Evolutionary conservation across 2,329 filamentous ascomycete species (phyloP), one percentile per base, ranked within the genome.

Genomic region (Clonostachys sp.): DNA sequence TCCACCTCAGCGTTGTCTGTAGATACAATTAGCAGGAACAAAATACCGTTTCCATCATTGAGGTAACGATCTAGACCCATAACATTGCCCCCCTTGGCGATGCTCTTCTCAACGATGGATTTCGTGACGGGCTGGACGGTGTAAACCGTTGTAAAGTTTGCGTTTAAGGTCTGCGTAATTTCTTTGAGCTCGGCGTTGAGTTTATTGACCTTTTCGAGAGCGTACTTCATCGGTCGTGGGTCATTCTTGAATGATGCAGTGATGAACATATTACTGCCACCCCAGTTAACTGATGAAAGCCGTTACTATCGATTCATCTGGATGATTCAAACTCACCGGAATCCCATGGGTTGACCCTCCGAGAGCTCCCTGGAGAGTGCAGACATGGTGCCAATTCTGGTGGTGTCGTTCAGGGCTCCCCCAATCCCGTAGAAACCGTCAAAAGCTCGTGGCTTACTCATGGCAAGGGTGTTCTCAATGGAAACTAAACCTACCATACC

Each of bases 241-340:
- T 69, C 61, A 47, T 69, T 70, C 45, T 66, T 62, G 51, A 68
- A 62, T 0, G 61, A 54, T 9, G 57, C 47, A 0, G 66, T 65
- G 51, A 64, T 67, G 67, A 68, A 71, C 2, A 58, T 56, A 41
- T 65, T 62, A 39, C 58, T 62, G 36, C 17, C 36, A 39, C 7
- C 12, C 36, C 36, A 12, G 42, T 50, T 8, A 18, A 9, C 17
- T 3, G 12, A 20, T 13, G 20, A 59, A 14, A 62, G 59, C 14
- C 57, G 34, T 0, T 60, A 58, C 14, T 65, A 61, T 1, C 58
- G 56, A 1, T 52, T 50, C 5, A 58, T 61, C 4, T n/a, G 36
- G 7, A n/a, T n/a, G 14, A 18, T 39, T 8, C 10, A 18, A 14
- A 39, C 36, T 39, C 10, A 45, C 20, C 13, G 42, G 16, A 18